Conservation (phyloP, 352 stramenopile species). For the Phytophthora citricola region DNA sequence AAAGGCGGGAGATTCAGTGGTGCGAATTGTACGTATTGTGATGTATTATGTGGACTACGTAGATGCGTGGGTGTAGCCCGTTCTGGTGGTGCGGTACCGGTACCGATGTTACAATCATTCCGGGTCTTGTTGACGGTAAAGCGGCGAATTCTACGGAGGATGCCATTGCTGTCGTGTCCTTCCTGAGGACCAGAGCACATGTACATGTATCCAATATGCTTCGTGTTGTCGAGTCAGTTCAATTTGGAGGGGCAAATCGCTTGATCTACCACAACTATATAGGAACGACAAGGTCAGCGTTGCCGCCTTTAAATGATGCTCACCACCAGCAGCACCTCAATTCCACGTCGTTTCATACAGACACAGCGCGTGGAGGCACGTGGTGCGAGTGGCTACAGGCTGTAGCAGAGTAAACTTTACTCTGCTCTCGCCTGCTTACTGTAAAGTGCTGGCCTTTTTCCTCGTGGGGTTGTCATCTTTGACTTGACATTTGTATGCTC, state of each 20-base stretch:
- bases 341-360: background rate
- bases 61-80: constrained; percentile 1
- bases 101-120: constrained; percentile 10
- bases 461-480: constrained; percentile 20
- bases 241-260: constrained; percentile 15
- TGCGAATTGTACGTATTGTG: background rate
- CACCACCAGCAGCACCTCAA: background rate
- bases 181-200: background rate
- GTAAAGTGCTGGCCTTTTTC: background rate
- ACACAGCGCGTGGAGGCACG: constrained; percentile 5
- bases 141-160: background rate
- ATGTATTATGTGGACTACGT: constrained; percentile 9
- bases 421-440: too few species aligned
- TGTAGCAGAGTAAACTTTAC: too few species aligned
- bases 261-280: background rate
- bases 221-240: constrained; percentile 12
- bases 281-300: constrained; percentile 1
- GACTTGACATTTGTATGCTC: constrained; percentile 10
- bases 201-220: constrained; percentile 3
- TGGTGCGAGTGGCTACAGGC: constrained; percentile 14
- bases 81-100: constrained; percentile 15
- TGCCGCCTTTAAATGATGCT: background rate
- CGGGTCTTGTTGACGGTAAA: background rate
- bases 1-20: constrained; percentile 6
- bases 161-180: background rate